These are phyloP conservation scores for Kazachstania martiniae DNA, from an alignment of 805 yeast species.

Conservation along the genomic window DNA sequence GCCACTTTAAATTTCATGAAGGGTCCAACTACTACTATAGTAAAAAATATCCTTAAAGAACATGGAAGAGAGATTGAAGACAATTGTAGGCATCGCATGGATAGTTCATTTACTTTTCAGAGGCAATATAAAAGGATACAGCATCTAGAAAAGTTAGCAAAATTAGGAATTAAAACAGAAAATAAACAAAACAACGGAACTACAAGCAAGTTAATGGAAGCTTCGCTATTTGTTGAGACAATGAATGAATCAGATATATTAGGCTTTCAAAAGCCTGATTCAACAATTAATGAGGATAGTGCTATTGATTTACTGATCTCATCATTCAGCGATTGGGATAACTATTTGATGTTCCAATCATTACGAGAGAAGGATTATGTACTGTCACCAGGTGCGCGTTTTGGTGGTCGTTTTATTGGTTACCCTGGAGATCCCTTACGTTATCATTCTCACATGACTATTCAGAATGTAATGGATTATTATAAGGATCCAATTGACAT, in stretches of 20 bases:
- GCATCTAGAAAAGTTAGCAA: slow-evolving; percentile 12
- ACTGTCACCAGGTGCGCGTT: slow-evolving; percentile 76
- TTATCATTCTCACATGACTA: slow-evolving; percentile 79
- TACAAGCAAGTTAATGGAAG: slow-evolving; percentile 10
- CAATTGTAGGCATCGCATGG: slow-evolving; percentile 2
- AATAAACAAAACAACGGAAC: not conserved
- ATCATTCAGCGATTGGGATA: slow-evolving; percentile 6
- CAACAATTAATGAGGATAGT: not conserved
- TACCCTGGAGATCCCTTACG: slow-evolving; percentile 93
- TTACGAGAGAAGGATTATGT: slow-evolving; percentile 34
- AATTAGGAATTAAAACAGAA: slow-evolving; percentile 9
- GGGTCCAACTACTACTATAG: slow-evolving; percentile 20
- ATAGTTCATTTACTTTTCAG: slow-evolving; percentile 13
- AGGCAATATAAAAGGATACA: slow-evolving; percentile 13
- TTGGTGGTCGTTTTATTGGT: slow-evolving; percentile 81
- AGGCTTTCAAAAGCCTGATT: slow-evolving; percentile 1
- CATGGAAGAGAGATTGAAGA: slow-evolving; percentile 1
- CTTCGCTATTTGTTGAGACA: slow-evolving; percentile 18
- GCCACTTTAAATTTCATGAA: slow-evolving; percentile 36
- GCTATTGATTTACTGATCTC: not conserved
- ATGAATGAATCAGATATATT: slow-evolving; percentile 12
- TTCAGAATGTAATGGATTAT: slow-evolving; percentile 36
- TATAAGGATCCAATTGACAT: slow-evolving; percentile 42
- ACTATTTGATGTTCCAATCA: slow-evolving; percentile 30
- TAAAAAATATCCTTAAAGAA: slow-evolving; percentile 1